Conservation (phyloP, 768 basidiomycete species). For the Trametes cubensis region DNA sequence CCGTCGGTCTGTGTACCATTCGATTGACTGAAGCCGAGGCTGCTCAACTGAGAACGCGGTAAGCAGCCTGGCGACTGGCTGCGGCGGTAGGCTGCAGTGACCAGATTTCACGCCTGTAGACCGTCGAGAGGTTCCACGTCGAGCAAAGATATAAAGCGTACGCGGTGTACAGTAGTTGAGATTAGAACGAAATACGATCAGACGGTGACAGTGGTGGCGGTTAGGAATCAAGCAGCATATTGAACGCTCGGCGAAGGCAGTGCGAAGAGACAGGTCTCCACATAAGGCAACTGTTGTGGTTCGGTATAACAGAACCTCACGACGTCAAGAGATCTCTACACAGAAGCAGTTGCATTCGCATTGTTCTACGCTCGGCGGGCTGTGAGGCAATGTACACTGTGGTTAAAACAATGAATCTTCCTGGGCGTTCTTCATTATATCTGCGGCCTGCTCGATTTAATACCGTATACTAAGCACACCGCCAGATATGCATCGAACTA, state of each 20-base stretch:
- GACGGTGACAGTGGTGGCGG: background rate
- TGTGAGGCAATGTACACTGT: background rate
- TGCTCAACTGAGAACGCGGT: background rate
- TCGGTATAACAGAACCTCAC: too few relatives aligned
- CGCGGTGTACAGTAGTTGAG: background rate
- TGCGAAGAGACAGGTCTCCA: background rate
- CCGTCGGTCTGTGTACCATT: constrained; percentile 76
- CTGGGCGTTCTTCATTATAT: background rate
- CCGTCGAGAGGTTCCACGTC: too few relatives aligned
- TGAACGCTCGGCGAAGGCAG: background rate
- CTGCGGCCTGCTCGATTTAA: background rate
- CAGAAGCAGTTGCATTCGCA: too few relatives aligned
- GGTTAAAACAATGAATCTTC: background rate
- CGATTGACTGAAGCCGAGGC: background rate
- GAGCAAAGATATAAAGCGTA: too few relatives aligned
- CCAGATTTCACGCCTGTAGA: too few relatives aligned
- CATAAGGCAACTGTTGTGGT: constrained; percentile 1
- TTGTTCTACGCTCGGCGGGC: too few relatives aligned
- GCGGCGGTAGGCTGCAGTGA: background rate
- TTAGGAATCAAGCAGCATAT: background rate
- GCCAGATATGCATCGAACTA: too few relatives aligned
- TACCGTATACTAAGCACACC: too few relatives aligned
- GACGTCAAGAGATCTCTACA: too few relatives aligned
- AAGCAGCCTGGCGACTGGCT: background rate
- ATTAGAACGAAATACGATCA: background rate